These are phyloP conservation scores for Septoria linicola DNA, from an alignment of 2,329 filamentous ascomycete genomes.

Conservation along the genomic window DNA sequence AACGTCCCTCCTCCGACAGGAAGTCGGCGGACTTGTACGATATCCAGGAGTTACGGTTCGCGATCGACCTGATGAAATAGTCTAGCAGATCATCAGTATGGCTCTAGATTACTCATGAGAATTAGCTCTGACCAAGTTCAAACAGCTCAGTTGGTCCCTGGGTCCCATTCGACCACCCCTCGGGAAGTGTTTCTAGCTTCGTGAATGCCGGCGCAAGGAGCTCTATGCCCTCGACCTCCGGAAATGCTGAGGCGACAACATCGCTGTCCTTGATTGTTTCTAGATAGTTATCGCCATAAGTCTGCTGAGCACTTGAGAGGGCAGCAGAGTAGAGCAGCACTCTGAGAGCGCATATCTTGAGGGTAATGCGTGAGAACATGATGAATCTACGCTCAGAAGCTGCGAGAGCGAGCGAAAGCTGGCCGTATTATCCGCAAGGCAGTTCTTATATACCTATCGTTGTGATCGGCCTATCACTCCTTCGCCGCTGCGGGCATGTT, in stretches of 20 bases:
- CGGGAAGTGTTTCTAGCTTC: slow-evolving; percentile 32
- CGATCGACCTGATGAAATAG: slow-evolving; percentile 33
- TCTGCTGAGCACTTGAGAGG: no score
- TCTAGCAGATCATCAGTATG: slow-evolving; percentile 13
- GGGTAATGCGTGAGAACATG: no score
- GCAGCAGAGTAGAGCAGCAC: no score
- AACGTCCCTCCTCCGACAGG: slow-evolving; percentile 37
- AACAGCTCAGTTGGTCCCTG: slow-evolving; percentile 37
- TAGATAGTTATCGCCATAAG: slow-evolving; percentile 3
- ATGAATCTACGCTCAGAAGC: no score
- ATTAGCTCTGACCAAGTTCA: slow-evolving; percentile 21
- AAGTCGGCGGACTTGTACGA: slow-evolving; percentile 34
- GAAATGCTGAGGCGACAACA: slow-evolving; percentile 37
- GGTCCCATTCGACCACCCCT: slow-evolving; percentile 35
- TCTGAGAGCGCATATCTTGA: no score
- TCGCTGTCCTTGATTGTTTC: slow-evolving; percentile 12
- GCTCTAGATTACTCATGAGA: not conserved
- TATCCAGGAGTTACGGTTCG: slow-evolving; percentile 39
- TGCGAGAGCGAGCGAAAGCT: no score
- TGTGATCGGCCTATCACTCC: no score
- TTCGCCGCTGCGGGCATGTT: no score
- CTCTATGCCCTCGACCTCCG: slow-evolving; percentile 34
- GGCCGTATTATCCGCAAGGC: no score
- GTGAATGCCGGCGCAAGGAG: slow-evolving; percentile 38
- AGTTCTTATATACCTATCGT: no score